Evolutionary conservation across 2,329 filamentous ascomycete species (phyloP).

Genomic region (Calonectria henricotiae): DNA sequence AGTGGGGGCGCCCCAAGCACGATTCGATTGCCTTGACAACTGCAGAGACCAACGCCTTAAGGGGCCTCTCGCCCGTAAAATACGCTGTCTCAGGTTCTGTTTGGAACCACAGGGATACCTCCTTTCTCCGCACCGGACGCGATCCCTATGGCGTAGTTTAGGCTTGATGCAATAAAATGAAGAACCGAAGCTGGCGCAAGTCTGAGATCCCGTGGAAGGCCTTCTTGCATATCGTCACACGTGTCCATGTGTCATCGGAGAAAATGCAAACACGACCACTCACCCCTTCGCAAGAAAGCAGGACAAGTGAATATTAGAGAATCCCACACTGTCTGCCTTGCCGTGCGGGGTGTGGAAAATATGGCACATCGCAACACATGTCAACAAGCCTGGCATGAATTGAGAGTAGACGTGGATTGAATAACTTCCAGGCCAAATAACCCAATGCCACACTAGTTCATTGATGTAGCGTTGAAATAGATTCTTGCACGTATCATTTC

Average conservation of each 20-base stretch:
- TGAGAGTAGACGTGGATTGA: not conserved
- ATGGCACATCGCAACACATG: not conserved
- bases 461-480: not conserved
- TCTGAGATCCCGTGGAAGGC: not conserved
- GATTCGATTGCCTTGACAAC: slow-evolving; percentile 17
- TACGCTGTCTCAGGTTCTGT: not conserved
- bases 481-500: not conserved
- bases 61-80: not conserved
- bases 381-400: not conserved
- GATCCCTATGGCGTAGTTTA: not conserved
- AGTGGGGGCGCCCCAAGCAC: slow-evolving; percentile 17
- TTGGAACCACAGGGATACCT: too few species aligned
- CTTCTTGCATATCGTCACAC: slow-evolving; percentile 8
- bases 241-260: slow-evolving; percentile 22
- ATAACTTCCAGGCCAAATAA: not conserved
- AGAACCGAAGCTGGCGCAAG: not conserved
- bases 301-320: not conserved
- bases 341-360: not conserved
- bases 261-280: slow-evolving; percentile 14
- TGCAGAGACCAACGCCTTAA: slow-evolving; percentile 1
- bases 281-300: not conserved
- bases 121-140: not conserved
- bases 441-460: not conserved
- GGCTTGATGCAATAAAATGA: not conserved
- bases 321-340: too few species aligned